Percentiles rank a stretch among this genome's conserved stretches.
phyloP scores from a whole-genome alignment of 2,329 filamentous ascomycete genomes.

The Clonostachys rhizophaga region DNA sequence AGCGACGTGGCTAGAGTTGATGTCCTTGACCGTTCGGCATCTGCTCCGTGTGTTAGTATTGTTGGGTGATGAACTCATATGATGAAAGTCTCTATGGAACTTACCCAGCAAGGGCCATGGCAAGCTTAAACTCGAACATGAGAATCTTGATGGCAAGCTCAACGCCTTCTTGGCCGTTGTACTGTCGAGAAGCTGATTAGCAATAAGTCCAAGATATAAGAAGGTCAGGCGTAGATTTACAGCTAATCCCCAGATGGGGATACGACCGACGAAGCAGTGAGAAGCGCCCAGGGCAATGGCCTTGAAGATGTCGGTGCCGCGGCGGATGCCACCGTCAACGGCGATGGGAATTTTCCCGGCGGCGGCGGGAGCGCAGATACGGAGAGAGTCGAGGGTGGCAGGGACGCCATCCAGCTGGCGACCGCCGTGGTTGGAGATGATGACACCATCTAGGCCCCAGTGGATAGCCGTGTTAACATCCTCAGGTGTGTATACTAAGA shows the following conservation, averaged over 20 bases:
- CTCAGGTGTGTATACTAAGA: conserved; percentile 6
- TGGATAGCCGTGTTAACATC: conserved; percentile 14
- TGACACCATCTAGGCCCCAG: conserved; percentile 29
- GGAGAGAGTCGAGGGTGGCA: neutral
- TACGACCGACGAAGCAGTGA: conserved; percentile 35
- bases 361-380: neutral
- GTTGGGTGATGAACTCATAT: too few relatives aligned
- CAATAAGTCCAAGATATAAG: neutral
- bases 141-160: conserved; percentile 27
- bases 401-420: conserved; percentile 29
- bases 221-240: conserved; percentile 5
- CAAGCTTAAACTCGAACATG: conserved; percentile 13
- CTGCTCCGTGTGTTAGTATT: too few relatives aligned
- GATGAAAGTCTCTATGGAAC: too few relatives aligned
- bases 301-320: conserved; percentile 32
- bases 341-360: conserved; percentile 20
- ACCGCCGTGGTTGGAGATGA: conserved; percentile 36
- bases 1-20: too few relatives aligned
- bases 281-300: conserved; percentile 32
- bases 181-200: conserved; percentile 7
- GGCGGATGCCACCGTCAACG: conserved; percentile 35
- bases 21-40: too few relatives aligned
- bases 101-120: conserved; percentile 15
- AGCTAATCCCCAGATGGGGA: conserved; percentile 25
- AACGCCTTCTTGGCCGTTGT: conserved; percentile 18